Base-by-base conservation (phyloP, 768 basidiomycete species). In the Mycena polygramma region DNA sequence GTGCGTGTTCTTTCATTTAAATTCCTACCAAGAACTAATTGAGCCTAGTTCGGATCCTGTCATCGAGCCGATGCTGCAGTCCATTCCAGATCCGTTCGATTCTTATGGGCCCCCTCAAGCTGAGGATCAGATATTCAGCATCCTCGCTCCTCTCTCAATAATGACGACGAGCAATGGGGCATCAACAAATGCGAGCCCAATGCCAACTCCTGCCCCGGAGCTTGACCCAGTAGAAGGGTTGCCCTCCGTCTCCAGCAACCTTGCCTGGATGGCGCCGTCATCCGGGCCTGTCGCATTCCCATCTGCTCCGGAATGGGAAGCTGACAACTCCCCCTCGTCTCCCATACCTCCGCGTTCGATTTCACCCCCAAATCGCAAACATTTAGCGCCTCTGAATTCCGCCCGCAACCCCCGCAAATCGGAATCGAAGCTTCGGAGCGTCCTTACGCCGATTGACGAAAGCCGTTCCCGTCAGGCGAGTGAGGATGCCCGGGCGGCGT, bases 91-190 rank as follows among this genome's bases (percentile, higher is more conserved):
- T 78, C 94, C 96, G 39, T 97, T 97, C 72, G 96, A 97, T 73
- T 89, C 94, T 0, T 97, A 97, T 75, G 95, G 94, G 6, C 93
- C 94, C 24, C 92, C 93, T 4, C 94, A 92, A 74, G 86, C 93
- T 49, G 94, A 96, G 79, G 92, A 96, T 75, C 92, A 95, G 77
- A 96, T 98, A 73, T 97, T 97, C 82, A 94, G 91, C 77, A 97
- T 98, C 69, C 87, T 98, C 2, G 91, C 95, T 7, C 96, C 97
- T 4, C 85, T 95, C 39, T 92, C 93, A 39, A 90, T 94, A 68
- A 91, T 92, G 83, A 88, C 89, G 48, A 82, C 83, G 83, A n/a
- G 69, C 41, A 81, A 74, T 62, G 74, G 77, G 54, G 80, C 84
- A 22, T 89, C 92, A 8, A 81, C 91, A 19, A 86, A 90, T 26